Base-by-base conservation (phyloP, 2,329 filamentous ascomycete species). In the Cytospora leucostoma region DNA sequence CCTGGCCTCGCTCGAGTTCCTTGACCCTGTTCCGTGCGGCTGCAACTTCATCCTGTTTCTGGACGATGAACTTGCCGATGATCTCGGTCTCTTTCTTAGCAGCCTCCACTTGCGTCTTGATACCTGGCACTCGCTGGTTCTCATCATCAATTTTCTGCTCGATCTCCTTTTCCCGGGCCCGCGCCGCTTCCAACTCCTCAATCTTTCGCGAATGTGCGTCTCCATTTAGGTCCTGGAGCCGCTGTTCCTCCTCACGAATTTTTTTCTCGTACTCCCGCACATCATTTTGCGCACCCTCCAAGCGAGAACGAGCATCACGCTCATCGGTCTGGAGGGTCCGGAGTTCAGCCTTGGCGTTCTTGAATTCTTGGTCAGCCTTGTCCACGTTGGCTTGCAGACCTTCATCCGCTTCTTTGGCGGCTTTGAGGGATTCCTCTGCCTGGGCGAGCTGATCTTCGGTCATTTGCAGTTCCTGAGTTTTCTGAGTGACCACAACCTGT, bases 191-290 rank as follows among this genome's bases (percentile, higher is more conserved):
- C 4, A 90, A 79, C 69, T 88, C 82, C 19, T 78, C 77, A 40
- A 85, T 75, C 70, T 87, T 91, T 66, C 82, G 79, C 10, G 84
- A 79, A 70, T 90, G 86, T 32, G 84, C 85, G 33, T 89, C 90
- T 44, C 92, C 91, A 68, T 90, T 88, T 2, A 86, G 83, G 52
- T 87, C 83, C 51, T 85, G 82, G 8, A 97, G 80, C 4, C 88
- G 86, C 55, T 77, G 73, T 68, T 84, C 79, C 71, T 91, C 88
- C 4, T 80, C 78, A 3, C 72, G 70, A 56, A 88, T 85, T 54
- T 82, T 80, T 2, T 66, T 68, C 64, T 84, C 76, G 44, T 79
- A 76, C 0, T 78, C 73, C 58, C 75, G 76, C 32, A 83, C 79
- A 21, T 80, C 78, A 3, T 76, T 72, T 34, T 83, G 78, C 40